Percentiles rank a stretch among this genome's conserved stretches.
Evolutionary conservation across 1,284 basidiomycete species (phyloP).

Genomic region (Pseudomicrostroma phylloplanum): DNA sequence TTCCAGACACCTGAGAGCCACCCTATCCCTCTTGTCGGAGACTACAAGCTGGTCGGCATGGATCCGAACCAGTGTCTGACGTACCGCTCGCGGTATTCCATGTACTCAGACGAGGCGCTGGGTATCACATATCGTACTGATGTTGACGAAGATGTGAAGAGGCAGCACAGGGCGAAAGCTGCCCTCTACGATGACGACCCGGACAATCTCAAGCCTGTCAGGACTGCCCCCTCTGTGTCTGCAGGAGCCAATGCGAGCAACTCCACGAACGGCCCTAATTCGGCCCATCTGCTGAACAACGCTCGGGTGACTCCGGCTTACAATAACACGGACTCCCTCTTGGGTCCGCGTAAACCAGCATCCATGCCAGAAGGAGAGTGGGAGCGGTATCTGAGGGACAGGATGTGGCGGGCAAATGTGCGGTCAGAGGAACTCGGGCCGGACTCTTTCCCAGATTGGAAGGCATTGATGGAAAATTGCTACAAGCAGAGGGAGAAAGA

Average conservation of each 20-base stretch:
- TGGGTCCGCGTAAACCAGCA: conserved; percentile 37
- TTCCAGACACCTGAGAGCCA: conserved; percentile 47
- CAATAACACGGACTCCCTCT: conserved; percentile 39
- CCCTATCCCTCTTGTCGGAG: conserved; percentile 44
- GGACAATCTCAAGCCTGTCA: conserved; percentile 42
- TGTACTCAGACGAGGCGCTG: conserved; percentile 51
- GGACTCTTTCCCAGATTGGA: conserved; percentile 45
- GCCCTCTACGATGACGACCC: conserved; percentile 43
- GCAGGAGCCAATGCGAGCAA: neutral
- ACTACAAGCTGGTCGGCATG: conserved; percentile 41
- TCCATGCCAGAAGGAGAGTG: conserved; percentile 37
- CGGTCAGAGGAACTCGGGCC: conserved; percentile 40
- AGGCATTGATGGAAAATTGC: conserved; percentile 48
- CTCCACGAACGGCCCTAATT: neutral
- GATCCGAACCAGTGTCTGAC: conserved; percentile 47
- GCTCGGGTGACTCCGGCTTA: conserved; percentile 8
- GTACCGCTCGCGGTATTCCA: conserved; percentile 42
- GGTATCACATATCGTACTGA: conserved; percentile 47
- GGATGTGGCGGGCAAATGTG: conserved; percentile 40
- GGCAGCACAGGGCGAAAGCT: conserved; percentile 28
- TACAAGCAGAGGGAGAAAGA: conserved; percentile 42
- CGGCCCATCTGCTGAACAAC: neutral
- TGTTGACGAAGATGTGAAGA: conserved; percentile 30
- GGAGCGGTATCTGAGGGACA: conserved; percentile 42
- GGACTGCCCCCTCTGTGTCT: conserved; percentile 10